Percentiles rank a stretch among this genome's conserved stretches.
These are phyloP conservation scores for Mycena vitilis DNA, from an alignment of 768 basidiomycete species.

Conservation along the genomic window DNA sequence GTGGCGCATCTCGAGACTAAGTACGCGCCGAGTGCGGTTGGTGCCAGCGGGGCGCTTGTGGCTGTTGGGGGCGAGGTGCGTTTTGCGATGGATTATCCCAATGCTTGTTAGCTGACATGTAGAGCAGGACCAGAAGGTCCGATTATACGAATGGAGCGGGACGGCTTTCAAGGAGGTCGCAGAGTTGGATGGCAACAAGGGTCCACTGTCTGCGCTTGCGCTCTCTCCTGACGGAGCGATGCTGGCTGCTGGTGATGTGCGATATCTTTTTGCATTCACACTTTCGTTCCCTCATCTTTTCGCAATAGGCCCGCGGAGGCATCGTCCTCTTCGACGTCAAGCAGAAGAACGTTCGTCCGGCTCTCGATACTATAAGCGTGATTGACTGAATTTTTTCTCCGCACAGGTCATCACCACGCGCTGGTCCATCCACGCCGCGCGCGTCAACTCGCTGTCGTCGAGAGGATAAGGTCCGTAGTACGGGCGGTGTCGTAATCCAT, in stretches of 20 bases:
- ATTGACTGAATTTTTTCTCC: not conserved
- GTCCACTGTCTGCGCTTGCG: slow-evolving; percentile 76
- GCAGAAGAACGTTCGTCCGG: slow-evolving; percentile 60
- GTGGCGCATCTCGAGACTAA: slow-evolving; percentile 66
- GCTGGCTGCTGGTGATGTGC: slow-evolving; percentile 88
- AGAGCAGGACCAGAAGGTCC: slow-evolving; percentile 77
- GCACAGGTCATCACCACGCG: slow-evolving; percentile 68
- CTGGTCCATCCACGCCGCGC: slow-evolving; percentile 90
- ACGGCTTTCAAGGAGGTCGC: slow-evolving; percentile 66
- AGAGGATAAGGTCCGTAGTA: too few relatives aligned
- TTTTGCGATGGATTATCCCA: slow-evolving; percentile 3
- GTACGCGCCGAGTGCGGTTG: slow-evolving; percentile 68
- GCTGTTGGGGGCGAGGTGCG: slow-evolving; percentile 82
- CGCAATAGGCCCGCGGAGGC: slow-evolving; percentile 78
- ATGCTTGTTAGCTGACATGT: slow-evolving; percentile 5
- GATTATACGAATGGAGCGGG: slow-evolving; percentile 79
- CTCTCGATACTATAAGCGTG: too few relatives aligned
- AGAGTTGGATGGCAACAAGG: slow-evolving; percentile 75
- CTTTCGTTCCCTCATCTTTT: slow-evolving; percentile 16
- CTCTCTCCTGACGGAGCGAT: slow-evolving; percentile 83
- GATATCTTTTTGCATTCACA: slow-evolving; percentile 43
- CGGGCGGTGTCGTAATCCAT: too few relatives aligned
- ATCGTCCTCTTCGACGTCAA: slow-evolving; percentile 81
- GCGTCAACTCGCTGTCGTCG: slow-evolving; percentile 84
- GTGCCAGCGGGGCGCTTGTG: slow-evolving; percentile 61